These are phyloP conservation scores for Talaromyces rugulosus DNA, from an alignment of 2,329 filamentous ascomycete genomes.

Conservation along the genomic window DNA sequence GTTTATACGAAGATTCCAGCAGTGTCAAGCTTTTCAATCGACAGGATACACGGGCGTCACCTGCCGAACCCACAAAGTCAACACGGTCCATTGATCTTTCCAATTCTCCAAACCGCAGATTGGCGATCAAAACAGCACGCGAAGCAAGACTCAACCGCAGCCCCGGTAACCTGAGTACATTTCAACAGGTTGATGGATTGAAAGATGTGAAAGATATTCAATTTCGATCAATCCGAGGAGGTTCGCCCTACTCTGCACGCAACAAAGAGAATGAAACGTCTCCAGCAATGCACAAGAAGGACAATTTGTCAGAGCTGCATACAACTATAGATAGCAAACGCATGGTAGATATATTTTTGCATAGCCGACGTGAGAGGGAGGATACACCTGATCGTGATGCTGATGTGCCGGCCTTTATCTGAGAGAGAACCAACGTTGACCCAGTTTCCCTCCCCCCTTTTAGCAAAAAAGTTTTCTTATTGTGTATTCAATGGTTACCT, in stretches of 20 bases:
- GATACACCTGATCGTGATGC: neutral
- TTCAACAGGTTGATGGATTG: conserved; percentile 17
- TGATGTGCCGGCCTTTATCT: neutral
- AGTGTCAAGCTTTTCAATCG: neutral
- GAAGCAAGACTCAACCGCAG: conserved; percentile 18
- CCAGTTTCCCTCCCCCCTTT: neutral
- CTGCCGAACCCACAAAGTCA: conserved; percentile 12
- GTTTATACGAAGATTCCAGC: neutral
- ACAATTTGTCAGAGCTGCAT: conserved; percentile 19
- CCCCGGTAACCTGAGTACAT: conserved; percentile 12
- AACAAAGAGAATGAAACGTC: conserved; percentile 29
- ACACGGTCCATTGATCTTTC: conserved; percentile 18
- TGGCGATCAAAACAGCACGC: conserved; percentile 12
- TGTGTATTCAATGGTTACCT: neutral
- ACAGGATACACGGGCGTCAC: neutral
- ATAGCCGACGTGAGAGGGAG: conserved; percentile 24
- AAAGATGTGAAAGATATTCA: conserved; percentile 20
- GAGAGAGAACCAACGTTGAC: neutral
- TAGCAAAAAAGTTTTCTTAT: neutral
- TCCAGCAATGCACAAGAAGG: conserved; percentile 7
- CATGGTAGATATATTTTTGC: conserved; percentile 36
- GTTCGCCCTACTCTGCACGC: conserved; percentile 16
- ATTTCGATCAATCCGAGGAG: conserved; percentile 25
- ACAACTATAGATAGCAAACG: conserved; percentile 29
- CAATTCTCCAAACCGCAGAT: conserved; percentile 30